Percentiles rank a stretch among this genome's conserved stretches.
These are phyloP conservation scores for Globisporangium nagaii DNA, from an alignment of 352 stramenopile species.

Conservation along the genomic window DNA sequence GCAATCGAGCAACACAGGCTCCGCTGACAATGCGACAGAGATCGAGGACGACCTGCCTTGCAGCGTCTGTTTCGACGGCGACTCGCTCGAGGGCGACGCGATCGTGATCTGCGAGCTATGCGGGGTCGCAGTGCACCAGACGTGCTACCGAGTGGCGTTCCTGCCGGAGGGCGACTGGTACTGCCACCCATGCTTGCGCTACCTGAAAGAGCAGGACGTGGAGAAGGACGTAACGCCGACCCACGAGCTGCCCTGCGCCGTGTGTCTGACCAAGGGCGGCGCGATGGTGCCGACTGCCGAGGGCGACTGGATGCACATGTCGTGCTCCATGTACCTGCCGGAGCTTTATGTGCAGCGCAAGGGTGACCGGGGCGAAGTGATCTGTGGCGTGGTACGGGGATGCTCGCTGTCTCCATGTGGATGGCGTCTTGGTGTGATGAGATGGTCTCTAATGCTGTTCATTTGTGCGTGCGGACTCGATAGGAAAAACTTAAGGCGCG, in stretches of 20 bases:
- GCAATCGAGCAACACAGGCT: neutral
- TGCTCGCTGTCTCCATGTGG: neutral
- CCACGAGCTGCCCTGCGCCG: slow-evolving; percentile 47
- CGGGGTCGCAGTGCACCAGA: slow-evolving; percentile 67
- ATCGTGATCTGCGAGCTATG: slow-evolving; percentile 83
- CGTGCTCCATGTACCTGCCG: slow-evolving; percentile 76
- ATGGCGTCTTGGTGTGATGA: neutral
- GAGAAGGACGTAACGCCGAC: slow-evolving; percentile 42
- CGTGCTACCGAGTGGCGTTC: slow-evolving; percentile 64
- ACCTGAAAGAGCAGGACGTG: slow-evolving; percentile 34
- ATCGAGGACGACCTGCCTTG: slow-evolving; percentile 52
- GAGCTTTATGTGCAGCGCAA: slow-evolving; percentile 49
- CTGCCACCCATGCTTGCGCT: slow-evolving; percentile 59
- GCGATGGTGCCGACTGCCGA: slow-evolving; percentile 43
- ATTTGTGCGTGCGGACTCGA: no score
- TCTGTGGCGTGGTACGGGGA: slow-evolving; percentile 37
- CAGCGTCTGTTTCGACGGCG: slow-evolving; percentile 52
- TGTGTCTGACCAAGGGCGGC: slow-evolving; percentile 45
- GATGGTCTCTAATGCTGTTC: neutral
- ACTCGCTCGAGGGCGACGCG: slow-evolving; percentile 65
- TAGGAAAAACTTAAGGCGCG: slow-evolving; percentile 47
- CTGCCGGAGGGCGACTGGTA: slow-evolving; percentile 75
- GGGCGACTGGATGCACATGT: slow-evolving; percentile 67
- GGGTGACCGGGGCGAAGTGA: slow-evolving; percentile 42
- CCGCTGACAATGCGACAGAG: neutral